These are phyloP conservation scores for Solanum pinnatisectum DNA, from an alignment of 257 asterid genomes.

Conservation along the genomic window DNA sequence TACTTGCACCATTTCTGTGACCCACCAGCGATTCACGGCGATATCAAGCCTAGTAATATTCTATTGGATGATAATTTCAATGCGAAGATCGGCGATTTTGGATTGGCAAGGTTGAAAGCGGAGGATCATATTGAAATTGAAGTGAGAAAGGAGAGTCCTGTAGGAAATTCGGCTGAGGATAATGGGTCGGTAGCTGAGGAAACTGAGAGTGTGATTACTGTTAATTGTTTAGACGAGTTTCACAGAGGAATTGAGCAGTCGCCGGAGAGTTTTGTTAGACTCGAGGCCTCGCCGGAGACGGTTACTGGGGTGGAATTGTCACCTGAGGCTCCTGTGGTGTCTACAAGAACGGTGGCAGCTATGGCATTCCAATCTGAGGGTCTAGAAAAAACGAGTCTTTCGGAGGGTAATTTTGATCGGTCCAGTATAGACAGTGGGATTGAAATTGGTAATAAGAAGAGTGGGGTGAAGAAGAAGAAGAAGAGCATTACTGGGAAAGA, in stretches of 20 bases:
- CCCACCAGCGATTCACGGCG: constrained; percentile 86
- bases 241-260: constrained; percentile 47
- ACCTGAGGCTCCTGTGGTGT: constrained; percentile 51
- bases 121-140: constrained; percentile 51
- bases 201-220: constrained; percentile 71
- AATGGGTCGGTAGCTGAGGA: constrained; percentile 71
- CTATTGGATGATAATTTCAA: constrained; percentile 49
- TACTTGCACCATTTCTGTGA: constrained; percentile 83
- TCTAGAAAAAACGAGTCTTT: constrained; percentile 50
- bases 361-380: constrained; percentile 68
- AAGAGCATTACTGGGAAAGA: constrained; percentile 66
- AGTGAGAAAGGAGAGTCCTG: constrained; percentile 41
- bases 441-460: constrained; percentile 25
- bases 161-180: constrained; percentile 36
- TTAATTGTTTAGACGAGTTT: constrained; percentile 56
- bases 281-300: constrained; percentile 45
- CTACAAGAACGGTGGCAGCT: constrained; percentile 65
- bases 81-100: constrained; percentile 93
- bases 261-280: constrained; percentile 51
- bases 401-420: constrained; percentile 60
- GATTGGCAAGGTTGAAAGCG: constrained; percentile 72
- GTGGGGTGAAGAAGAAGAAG: constrained; percentile 55
- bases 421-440: constrained; percentile 54
- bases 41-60: constrained; percentile 86
- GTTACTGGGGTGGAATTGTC: constrained; percentile 42